Percentiles rank a stretch among this genome's conserved stretches.
Conservation (phyloP, 495 filamentous ascomycete species). For the Mytilinidion resinicola region DNA sequence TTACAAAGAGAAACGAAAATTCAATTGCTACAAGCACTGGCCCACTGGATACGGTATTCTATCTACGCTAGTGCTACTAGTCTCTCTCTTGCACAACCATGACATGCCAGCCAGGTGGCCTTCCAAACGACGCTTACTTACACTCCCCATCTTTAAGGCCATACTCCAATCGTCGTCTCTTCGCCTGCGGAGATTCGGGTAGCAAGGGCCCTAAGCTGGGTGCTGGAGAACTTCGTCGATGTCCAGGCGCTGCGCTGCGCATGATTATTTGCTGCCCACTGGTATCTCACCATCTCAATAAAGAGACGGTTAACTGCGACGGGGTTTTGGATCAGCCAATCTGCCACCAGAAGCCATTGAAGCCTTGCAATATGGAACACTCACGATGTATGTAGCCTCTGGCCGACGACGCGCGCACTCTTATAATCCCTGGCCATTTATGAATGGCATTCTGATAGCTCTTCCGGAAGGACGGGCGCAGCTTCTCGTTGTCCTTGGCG, state of each 20-base stretch:
- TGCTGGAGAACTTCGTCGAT: neutral
- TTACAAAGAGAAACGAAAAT: neutral
- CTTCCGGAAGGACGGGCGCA: conserved; percentile 7
- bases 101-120: neutral
- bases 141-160: neutral
- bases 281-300: neutral
- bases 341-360: neutral
- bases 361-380: neutral
- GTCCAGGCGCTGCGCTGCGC: neutral
- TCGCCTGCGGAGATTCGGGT: neutral
- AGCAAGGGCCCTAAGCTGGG: neutral
- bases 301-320: neutral
- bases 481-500: conserved; percentile 2
- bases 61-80: neutral
- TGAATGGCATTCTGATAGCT: conserved; percentile 3
- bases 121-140: neutral
- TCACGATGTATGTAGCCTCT: neutral
- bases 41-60: neutral
- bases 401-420: neutral
- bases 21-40: neutral
- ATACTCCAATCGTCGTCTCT: neutral
- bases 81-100: neutral
- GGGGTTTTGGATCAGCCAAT: neutral
- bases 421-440: conserved; percentile 4
- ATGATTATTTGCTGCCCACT: neutral